These are phyloP conservation scores for Citrus unshiu DNA, from an alignment of 345 rosid genomes.

Conservation along the genomic window DNA sequence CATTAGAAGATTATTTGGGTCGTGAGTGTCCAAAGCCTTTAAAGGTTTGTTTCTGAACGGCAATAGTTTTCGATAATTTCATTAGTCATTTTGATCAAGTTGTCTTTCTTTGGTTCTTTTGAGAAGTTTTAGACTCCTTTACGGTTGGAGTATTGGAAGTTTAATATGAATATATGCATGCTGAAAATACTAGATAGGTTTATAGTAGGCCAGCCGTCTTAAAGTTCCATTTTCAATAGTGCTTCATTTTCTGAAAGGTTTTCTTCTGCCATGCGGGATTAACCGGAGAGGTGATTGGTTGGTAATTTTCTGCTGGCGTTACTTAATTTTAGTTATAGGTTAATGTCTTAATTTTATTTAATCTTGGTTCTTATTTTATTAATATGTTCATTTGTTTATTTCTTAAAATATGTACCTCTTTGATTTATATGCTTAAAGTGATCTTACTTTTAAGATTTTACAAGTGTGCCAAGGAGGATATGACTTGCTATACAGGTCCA, in stretches of 20 bases:
- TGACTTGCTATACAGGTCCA: no score
- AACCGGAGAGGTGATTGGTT: neutral
- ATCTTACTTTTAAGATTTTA: no score
- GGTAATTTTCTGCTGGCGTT: neutral
- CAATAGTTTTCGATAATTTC: neutral
- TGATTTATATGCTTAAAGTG: no score
- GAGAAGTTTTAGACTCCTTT: neutral
- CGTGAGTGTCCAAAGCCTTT: constrained; percentile 67
- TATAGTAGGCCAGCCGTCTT: neutral
- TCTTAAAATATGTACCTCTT: no score
- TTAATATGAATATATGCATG: neutral
- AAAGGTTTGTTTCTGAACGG: constrained; percentile 43
- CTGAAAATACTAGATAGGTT: neutral
- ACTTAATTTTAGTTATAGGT: neutral
- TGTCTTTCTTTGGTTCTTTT: neutral
- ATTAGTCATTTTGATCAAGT: neutral
- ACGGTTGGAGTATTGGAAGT: neutral
- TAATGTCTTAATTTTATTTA: neutral
- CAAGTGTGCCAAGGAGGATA: no score
- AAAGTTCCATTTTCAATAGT: neutral
- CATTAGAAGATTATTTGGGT: constrained; percentile 66
- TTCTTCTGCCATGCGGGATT: neutral
- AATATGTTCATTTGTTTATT: neutral
- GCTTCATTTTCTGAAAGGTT: no score
- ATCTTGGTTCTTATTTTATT: neutral